Evolutionary conservation across 768 basidiomycete genomes (phyloP).

Genomic region (Mycena leptocephala): DNA sequence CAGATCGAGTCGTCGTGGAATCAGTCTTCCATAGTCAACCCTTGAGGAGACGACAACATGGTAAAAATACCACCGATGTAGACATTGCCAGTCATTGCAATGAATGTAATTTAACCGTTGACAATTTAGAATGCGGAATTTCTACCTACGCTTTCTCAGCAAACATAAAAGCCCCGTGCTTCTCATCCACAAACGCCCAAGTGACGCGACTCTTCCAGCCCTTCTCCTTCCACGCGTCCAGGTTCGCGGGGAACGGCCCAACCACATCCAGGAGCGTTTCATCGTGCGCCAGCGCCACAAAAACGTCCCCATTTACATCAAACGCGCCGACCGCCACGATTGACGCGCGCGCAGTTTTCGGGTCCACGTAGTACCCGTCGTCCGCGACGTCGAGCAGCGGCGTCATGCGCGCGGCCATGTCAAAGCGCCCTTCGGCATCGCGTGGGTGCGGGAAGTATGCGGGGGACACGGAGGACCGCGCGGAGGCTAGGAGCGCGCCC

Average conservation of each 20-base stretch:
- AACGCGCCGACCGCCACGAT: no score
- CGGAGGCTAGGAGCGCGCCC: not conserved
- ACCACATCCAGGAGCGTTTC: conserved; percentile 28
- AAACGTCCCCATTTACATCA: conserved; percentile 36
- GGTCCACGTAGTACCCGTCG: not conserved
- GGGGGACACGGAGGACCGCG: not conserved
- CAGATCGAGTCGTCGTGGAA: no score
- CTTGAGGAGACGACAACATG: no score
- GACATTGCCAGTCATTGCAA: no score
- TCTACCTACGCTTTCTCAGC: not conserved
- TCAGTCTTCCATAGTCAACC: no score
- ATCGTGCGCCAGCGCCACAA: conserved; percentile 41
- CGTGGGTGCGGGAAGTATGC: not conserved
- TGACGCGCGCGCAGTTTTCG: no score
- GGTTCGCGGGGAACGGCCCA: conserved; percentile 22
- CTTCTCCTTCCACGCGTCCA: conserved; percentile 35
- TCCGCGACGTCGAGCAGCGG: conserved; percentile 13
- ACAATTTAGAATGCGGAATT: no score
- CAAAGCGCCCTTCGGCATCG: not conserved
- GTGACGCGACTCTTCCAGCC: conserved; percentile 33
- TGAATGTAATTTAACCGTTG: no score
- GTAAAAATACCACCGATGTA: no score
- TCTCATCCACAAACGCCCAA: conserved; percentile 2
- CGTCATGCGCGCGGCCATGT: conserved; percentile 2
- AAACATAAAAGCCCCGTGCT: not conserved